These are phyloP conservation scores for Cucurbitaria berberidis DNA, from an alignment of 2,329 filamentous ascomycete species.

Conservation along the genomic window DNA sequence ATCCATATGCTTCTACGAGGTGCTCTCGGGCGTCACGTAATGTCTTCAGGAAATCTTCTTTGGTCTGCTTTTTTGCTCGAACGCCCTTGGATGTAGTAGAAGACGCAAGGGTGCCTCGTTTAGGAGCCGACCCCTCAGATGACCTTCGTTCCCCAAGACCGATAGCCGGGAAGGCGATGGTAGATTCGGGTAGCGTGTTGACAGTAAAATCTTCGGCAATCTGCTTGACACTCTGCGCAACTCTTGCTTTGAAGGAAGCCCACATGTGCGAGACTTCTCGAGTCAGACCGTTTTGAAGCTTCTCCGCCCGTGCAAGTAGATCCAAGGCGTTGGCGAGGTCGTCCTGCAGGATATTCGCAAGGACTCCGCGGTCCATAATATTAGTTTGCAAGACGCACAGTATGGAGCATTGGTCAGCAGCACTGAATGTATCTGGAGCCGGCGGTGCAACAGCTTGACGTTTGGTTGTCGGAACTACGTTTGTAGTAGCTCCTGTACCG, in stretches of 20 bases:
- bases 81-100: conserved; percentile 17
- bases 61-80: conserved; percentile 31
- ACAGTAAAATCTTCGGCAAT: conserved; percentile 84
- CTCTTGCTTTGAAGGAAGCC: conserved; percentile 69
- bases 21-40: conserved; percentile 70
- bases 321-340: conserved; percentile 37
- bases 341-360: conserved; percentile 46
- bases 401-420: conserved; percentile 48
- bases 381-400: conserved; percentile 54
- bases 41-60: conserved; percentile 61
- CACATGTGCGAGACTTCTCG: conserved; percentile 60
- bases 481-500: conserved; percentile 18
- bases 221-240: conserved; percentile 71
- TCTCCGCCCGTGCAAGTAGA: conserved; percentile 35
- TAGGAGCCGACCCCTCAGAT: conserved; percentile 27
- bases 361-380: conserved; percentile 59
- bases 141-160: conserved; percentile 33
- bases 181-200: conserved; percentile 90
- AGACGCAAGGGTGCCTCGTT: conserved; percentile 17
- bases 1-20: conserved; percentile 67
- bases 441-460: conserved; percentile 11
- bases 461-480: conserved; percentile 17
- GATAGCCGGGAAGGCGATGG: conserved; percentile 82
- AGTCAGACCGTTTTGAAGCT: conserved; percentile 45
- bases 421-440: conserved; percentile 14